Conservation (phyloP, 78 protist species). For the Neovahlkampfia damariscottae region DNA sequence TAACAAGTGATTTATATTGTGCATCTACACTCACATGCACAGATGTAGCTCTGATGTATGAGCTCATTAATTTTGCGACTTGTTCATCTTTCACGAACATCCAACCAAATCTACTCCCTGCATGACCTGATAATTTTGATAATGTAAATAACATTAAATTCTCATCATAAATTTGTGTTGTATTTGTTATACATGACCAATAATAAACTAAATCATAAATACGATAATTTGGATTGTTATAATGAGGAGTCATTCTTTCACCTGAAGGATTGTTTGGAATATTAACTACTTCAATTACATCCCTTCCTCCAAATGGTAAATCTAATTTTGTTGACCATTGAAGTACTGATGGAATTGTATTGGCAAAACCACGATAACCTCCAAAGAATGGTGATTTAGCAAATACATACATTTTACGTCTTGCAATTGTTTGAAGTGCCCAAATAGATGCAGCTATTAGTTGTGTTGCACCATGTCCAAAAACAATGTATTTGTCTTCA, state of each 20-base stretch:
- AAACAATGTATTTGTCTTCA: neutral
- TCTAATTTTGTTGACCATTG: neutral
- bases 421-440: neutral
- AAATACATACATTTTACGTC: neutral
- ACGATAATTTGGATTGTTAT: neutral
- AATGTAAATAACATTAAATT: constrained; percentile 3
- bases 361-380: constrained; percentile 1
- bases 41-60: neutral
- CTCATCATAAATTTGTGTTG: neutral
- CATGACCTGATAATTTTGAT: constrained; percentile 14
- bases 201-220: constrained; percentile 6
- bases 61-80: neutral
- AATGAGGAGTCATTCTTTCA: neutral
- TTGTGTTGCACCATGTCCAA: constrained; percentile 6
- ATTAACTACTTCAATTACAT: constrained; percentile 1
- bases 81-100: constrained; percentile 1
- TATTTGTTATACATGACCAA: constrained; percentile 5
- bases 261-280: constrained; percentile 11
- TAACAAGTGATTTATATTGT: neutral
- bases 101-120: constrained; percentile 17
- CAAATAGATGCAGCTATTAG: constrained; percentile 4
- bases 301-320: neutral
- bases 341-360: neutral
- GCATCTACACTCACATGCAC: constrained; percentile 7
- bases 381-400: neutral